Base-by-base conservation (phyloP, 2,329 filamentous ascomycete species). In the Claviceps sp. region DNA sequence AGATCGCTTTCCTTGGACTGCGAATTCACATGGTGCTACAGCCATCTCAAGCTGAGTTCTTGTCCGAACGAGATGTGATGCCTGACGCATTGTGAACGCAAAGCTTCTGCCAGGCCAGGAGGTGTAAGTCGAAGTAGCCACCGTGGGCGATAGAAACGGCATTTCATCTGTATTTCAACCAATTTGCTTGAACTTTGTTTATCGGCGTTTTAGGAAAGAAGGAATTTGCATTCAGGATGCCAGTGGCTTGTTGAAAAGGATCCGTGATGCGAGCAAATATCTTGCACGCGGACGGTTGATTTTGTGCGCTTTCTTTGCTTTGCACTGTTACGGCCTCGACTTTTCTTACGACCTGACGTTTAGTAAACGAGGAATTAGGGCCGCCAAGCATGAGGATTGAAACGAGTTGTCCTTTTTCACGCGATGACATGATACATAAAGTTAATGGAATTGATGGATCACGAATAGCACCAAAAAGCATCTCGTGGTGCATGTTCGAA, bases 1-100 rank as follows among this genome's bases (percentile, higher is more conserved):
- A 40, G 71, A 75, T 54, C 71, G 70, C 51, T 78, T 77, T 56
- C 74, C 73, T 48, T 71, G 66, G 62, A 65, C 67, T 45, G 57
- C 71, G 51, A 74, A 78, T 53, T 61, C 72, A 61, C 71, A 77
- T 64, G 60, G 72, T 51, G 66, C 73, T 45, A 72, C 75, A 61
- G 75, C 75, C 43, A 80, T 72, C 52, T 64, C 65, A 52, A 67
- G 70, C 50, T 72, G 24, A 54, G 24, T 5, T 3, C n/a, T 18
- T 20, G 2, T 14, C 18, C 20, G 8, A 7, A 24, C 5, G 44
- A 18, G n/a, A 5, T 22, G 18, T 6, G 26, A 34, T 1, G 1
- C 13, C 11, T 30, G 11, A 30, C 6, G 24, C 43, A 16, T 7
- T 30, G 24, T 16, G 22, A 42, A 22, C 16, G 40, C n/a, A 42